These are phyloP conservation scores for Striga hermonthica DNA, from an alignment of 305 asterid genomes.

Conservation along the genomic window DNA sequence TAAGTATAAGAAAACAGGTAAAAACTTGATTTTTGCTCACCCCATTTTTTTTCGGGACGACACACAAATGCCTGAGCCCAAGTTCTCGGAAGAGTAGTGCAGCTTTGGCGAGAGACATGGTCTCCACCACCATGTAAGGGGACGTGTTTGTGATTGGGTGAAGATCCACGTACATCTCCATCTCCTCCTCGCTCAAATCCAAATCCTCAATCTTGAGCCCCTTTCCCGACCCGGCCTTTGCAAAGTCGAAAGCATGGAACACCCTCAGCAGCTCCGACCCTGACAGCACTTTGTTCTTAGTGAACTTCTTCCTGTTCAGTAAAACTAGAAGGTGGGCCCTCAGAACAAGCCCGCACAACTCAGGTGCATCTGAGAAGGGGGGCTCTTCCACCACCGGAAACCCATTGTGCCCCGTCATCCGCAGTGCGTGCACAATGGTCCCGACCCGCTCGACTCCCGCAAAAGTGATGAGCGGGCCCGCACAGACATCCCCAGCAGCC, in stretches of 20 bases:
- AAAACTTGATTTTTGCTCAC: constrained; percentile 38
- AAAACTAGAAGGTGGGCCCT: constrained; percentile 86
- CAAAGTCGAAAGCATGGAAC: constrained; percentile 76
- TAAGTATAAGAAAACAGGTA: neutral
- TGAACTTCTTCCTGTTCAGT: constrained; percentile 61
- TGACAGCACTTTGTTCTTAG: constrained; percentile 44
- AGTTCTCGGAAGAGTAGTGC: constrained; percentile 82
- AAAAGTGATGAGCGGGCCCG: constrained; percentile 81
- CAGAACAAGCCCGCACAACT: constrained; percentile 74
- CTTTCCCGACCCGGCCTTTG: constrained; percentile 88
- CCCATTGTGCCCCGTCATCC: constrained; percentile 68
- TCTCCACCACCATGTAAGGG: constrained; percentile 86
- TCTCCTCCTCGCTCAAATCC: constrained; percentile 58
- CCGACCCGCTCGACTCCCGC: constrained; percentile 85
- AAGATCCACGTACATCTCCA: constrained; percentile 88
- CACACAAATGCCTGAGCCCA: constrained; percentile 85
- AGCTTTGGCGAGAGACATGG: constrained; percentile 97
- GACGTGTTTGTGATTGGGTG: constrained; percentile 88
- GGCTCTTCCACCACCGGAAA: constrained; percentile 94
- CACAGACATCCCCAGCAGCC: constrained; percentile 80
- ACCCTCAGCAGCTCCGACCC: constrained; percentile 47
- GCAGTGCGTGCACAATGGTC: constrained; percentile 58
- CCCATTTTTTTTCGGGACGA: constrained; percentile 80
- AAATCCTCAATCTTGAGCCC: constrained; percentile 80
- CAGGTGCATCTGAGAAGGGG: constrained; percentile 70